A percentile compares a stretch with the other conserved stretches of the same genome.
phyloP scores from a whole-genome alignment of 176 grass and related monocot genomes.

The Hordeum vulgare region MorexV3_pseudomolecules_assembly NC_058519.1:550919253-550919752 shows the following conservation, averaged over 20 bases:
- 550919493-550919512: slow-evolving; percentile 87
- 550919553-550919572: slow-evolving; percentile 61
- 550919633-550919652: too few relatives aligned
- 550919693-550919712: too few relatives aligned
- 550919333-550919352: slow-evolving; percentile 68
- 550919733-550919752: too few relatives aligned
- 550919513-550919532: slow-evolving; percentile 81
- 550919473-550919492: slow-evolving; percentile 94
- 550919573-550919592: slow-evolving; percentile 42
- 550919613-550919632: too few relatives aligned
- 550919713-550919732: too few relatives aligned
- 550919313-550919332: slow-evolving; percentile 80
- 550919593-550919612: too few relatives aligned
- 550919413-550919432: slow-evolving; percentile 94
- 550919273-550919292: slow-evolving; percentile 90
- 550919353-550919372: slow-evolving; percentile 98
- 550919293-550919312: slow-evolving; percentile 88
- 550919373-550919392: slow-evolving; percentile 72
- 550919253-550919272: slow-evolving; percentile 94
- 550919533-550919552: slow-evolving; percentile 92
- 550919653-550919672: too few relatives aligned
- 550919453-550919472: slow-evolving; percentile 92
- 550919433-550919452: slow-evolving; percentile 63
- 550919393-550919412: slow-evolving; percentile 76
- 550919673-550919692: too few relatives aligned